Evolutionary conservation across 352 stramenopile species (phyloP).

Genomic region (Phytophthora agathidicida): DNA sequence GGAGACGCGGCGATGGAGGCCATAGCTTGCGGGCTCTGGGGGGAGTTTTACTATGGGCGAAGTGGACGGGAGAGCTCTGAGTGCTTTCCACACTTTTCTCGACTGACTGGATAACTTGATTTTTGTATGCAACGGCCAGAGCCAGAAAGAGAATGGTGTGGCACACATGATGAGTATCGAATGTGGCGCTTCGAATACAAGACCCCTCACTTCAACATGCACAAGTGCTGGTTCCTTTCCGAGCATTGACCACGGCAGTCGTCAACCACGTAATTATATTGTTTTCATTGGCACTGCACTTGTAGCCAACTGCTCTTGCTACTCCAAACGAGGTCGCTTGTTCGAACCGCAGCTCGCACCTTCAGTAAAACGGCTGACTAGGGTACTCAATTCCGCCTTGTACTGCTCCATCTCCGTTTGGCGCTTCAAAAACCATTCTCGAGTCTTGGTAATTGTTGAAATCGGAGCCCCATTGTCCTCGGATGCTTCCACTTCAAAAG

Average conservation of each 20-base stretch:
- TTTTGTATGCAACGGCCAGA: constrained; percentile 13
- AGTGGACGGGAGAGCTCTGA: not conserved
- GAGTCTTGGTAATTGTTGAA: not conserved
- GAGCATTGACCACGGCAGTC: no score
- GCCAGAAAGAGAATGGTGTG: constrained; percentile 13
- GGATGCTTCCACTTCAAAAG: no score
- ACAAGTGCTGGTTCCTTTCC: no score
- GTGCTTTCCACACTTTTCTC: constrained; percentile 4
- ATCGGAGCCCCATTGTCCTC: not conserved
- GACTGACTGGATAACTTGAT: not conserved
- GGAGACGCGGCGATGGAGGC: constrained; percentile 78
- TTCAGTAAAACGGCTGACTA: not conserved
- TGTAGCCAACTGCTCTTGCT: no score
- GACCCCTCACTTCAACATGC: no score
- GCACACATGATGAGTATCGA: no score
- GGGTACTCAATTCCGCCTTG: not conserved
- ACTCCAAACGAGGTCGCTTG: not conserved
- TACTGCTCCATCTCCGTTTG: not conserved
- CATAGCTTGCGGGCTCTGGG: constrained; percentile 34
- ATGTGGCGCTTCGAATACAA: no score
- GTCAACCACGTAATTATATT: no score
- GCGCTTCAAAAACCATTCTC: not conserved
- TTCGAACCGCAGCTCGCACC: not conserved
- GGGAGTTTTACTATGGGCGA: constrained; percentile 27
- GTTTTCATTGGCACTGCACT: no score